A percentile compares a stretch with the other conserved stretches of the same genome.
phyloP scores from a whole-genome alignment of 208 protist genomes.

The Tritrichomonas musculus region DNA sequence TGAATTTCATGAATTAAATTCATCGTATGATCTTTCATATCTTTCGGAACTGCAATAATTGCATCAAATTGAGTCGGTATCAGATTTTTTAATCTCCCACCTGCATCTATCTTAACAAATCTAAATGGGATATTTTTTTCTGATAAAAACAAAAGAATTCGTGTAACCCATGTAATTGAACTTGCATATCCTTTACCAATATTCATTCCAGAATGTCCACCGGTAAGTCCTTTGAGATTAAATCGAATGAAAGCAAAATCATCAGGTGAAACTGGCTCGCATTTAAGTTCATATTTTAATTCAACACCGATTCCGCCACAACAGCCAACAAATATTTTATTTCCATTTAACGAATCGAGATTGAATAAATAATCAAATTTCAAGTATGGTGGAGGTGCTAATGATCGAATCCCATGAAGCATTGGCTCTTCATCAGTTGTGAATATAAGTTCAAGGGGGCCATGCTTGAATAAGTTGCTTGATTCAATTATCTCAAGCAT shows the following conservation, averaged over 20 bases:
- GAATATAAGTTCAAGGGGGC: background rate
- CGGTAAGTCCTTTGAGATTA: background rate
- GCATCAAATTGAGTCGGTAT: background rate
- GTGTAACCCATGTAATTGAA: background rate
- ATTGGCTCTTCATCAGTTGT: background rate
- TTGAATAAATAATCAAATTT: slow-evolving; percentile 15
- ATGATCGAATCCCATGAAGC: background rate
- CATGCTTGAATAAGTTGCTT: background rate
- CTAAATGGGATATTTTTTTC: background rate
- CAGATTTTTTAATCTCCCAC: background rate
- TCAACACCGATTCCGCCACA: background rate
- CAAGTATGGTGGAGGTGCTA: background rate
- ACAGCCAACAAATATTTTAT: background rate
- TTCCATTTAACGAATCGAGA: background rate
- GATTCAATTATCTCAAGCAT: background rate
- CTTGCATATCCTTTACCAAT: background rate
- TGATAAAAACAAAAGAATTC: background rate
- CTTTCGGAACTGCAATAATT: background rate
- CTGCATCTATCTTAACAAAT: background rate
- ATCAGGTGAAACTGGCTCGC: too few species aligned
- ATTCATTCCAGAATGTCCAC: background rate
- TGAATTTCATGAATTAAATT: background rate
- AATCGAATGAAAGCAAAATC: background rate
- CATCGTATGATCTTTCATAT: too few species aligned
- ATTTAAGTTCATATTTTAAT: background rate